These are phyloP conservation scores for Toxoplasma gondii DNA, from an alignment of 169 alveolate species.

Conservation along the genomic window DNA sequence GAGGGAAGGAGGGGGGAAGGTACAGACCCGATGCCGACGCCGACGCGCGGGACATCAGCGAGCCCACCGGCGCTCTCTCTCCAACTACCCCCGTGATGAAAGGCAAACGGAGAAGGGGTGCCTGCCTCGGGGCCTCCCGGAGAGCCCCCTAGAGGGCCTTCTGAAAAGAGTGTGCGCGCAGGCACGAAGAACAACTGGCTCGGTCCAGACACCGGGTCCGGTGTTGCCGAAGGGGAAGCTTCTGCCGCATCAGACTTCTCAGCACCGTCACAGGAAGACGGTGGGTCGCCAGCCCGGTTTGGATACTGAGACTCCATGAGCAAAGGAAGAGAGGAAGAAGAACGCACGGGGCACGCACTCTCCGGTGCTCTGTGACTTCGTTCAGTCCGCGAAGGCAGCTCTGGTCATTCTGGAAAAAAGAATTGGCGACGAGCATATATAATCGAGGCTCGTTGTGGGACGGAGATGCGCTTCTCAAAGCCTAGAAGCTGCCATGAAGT, in stretches of 20 bases:
- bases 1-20: not conserved
- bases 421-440: no score
- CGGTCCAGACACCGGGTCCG: not conserved
- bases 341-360: not conserved
- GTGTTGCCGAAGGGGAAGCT: not conserved
- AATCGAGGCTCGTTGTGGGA: no score
- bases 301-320: not conserved
- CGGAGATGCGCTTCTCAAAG: no score
- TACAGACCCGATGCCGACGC: not conserved
- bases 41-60: not conserved
- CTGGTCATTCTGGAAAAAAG: not conserved
- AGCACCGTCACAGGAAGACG: not conserved
- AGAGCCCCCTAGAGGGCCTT: not conserved
- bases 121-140: not conserved
- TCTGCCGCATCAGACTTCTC: not conserved
- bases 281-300: not conserved
- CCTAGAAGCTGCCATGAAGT: no score
- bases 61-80: not conserved
- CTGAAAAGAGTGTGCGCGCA: not conserved
- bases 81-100: not conserved
- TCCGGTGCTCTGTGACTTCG: not conserved
- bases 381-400: not conserved
- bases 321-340: not conserved
- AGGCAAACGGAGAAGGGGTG: not conserved
- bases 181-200: not conserved